phyloP scores from a whole-genome alignment of 805 yeast species.

The Starmera dryadoides region DNA sequence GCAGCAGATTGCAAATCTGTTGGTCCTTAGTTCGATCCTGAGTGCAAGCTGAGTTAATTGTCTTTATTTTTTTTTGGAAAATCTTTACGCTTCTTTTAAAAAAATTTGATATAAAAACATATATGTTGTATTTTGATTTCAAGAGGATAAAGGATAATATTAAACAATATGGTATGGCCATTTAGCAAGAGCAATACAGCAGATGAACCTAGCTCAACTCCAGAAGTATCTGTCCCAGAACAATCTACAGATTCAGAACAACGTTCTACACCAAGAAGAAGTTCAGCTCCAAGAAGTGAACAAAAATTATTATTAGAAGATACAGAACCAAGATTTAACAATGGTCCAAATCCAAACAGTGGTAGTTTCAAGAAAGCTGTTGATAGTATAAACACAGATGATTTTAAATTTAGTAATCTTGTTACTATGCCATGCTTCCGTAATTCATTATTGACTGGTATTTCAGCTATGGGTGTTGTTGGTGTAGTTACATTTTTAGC shows the following conservation, averaged over 20 bases:
- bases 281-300: slow-evolving; percentile 15
- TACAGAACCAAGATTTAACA: slow-evolving; percentile 31
- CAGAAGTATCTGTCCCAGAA: background rate
- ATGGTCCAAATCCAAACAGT: slow-evolving; percentile 21
- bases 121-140: too few species aligned
- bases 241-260: background rate
- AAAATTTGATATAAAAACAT: too few species aligned
- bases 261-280: slow-evolving; percentile 6
- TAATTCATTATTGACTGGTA: slow-evolving; percentile 72
- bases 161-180: slow-evolving; percentile 19
- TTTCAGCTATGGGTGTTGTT: slow-evolving; percentile 63
- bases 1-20: slow-evolving; percentile 98
- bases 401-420: slow-evolving; percentile 44
- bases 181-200: slow-evolving; percentile 3
- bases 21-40: slow-evolving; percentile 98
- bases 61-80: background rate
- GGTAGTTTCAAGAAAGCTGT: slow-evolving; percentile 33
- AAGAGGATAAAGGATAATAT: background rate
- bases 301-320: slow-evolving; percentile 31
- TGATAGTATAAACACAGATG: slow-evolving; percentile 34
- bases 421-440: slow-evolving; percentile 69
- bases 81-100: background rate
- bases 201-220: background rate
- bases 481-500: slow-evolving; percentile 61
- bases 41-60: slow-evolving; percentile 59